A percentile compares a stretch with the other conserved stretches of the same genome.
phyloP scores from a whole-genome alignment of 2,329 filamentous ascomycete genomes.

The Tolypocladium cylindrosporum region DNA sequence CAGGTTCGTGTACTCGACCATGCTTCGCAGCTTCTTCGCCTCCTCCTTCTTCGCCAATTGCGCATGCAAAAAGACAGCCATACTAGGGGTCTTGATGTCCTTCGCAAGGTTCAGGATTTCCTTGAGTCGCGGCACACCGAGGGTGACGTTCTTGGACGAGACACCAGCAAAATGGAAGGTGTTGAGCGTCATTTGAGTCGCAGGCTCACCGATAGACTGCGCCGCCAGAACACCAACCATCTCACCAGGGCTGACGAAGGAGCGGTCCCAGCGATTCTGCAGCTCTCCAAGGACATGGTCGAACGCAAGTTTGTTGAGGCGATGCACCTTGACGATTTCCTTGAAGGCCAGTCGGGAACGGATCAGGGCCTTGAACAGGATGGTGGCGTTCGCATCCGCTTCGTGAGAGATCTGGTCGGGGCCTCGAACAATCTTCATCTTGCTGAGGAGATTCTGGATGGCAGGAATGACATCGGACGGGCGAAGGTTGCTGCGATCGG shows the following conservation, averaged over 20 bases:
- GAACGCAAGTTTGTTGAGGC: constrained; percentile 83
- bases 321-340: constrained; percentile 76
- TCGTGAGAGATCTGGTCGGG: constrained; percentile 72
- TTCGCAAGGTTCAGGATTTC: constrained; percentile 97
- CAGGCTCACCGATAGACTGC: constrained; percentile 96
- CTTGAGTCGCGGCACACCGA: constrained; percentile 97
- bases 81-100: constrained; percentile 97
- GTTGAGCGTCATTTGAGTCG: constrained; percentile 98
- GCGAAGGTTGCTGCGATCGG: constrained; percentile 77
- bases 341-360: constrained; percentile 89
- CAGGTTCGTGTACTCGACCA: constrained; percentile 89
- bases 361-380: constrained; percentile 85
- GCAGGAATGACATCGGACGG: constrained; percentile 79
- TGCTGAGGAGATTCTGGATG: constrained; percentile 64
- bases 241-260: constrained; percentile 84
- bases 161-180: constrained; percentile 99
- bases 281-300: constrained; percentile 87
- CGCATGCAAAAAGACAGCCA: constrained; percentile 77
- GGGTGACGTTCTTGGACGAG: constrained; percentile 97
- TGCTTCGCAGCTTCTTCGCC: constrained; percentile 77
- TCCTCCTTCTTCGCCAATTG: constrained; percentile 60
- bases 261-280: constrained; percentile 76
- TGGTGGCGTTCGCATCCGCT: constrained; percentile 78
- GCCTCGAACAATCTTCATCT: constrained; percentile 79
- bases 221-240: constrained; percentile 98